Evolutionary conservation across 164 flowering plant species (phyloP), one percentile per base, ranked within the genome.

Genomic region (Magnolia officinalis): DNA sequence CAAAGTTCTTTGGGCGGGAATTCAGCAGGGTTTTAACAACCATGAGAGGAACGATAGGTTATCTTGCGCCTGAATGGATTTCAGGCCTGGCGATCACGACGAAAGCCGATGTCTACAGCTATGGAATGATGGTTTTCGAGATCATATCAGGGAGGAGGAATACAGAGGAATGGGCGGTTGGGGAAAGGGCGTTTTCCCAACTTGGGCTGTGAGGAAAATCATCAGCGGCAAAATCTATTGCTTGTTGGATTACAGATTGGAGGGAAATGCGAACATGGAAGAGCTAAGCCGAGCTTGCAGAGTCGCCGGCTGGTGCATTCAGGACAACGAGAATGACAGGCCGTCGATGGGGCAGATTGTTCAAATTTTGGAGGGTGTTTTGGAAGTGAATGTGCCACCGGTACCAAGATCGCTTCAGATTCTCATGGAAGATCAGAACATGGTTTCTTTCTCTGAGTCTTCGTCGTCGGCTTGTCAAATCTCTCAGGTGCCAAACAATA

Each of bases 51-150:
- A 84, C 85, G 6, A 72, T 77, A n/a, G 87, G 87, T 26, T 82
- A 84, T 65, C 87, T 84, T 4, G 87, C 87, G 14, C 87, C 87
- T 20, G 87, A 84, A 67, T 84, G 86, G 86, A 76, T 82, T 66
- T 80, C 83, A 1, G 86, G 86, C 4, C 72, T 80, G 16, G 80
- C 86, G 8, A 78, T 84, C 67, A 84, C 86, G 1, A 73, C 80
- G 0, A 84, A 84, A 31, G 86, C 86, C 8, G 86, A 84, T 72
- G 86, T 84, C 19, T 84, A 74, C 75, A 84, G 85, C 80, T 84
- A 80, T 72, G 86, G 86, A 4, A 84, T 84, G 86, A 78, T 80
- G 80, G 75, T 82, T 2, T 84, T 84, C 21, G 85, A 82, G 45
- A 50, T 82, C 23, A 59, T 84, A 29, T 82, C 84, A 19, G 85